Evolutionary conservation across 176 grass and related monocot genomes (phyloP).

Genomic region (Eragrostis curvula): DNA sequence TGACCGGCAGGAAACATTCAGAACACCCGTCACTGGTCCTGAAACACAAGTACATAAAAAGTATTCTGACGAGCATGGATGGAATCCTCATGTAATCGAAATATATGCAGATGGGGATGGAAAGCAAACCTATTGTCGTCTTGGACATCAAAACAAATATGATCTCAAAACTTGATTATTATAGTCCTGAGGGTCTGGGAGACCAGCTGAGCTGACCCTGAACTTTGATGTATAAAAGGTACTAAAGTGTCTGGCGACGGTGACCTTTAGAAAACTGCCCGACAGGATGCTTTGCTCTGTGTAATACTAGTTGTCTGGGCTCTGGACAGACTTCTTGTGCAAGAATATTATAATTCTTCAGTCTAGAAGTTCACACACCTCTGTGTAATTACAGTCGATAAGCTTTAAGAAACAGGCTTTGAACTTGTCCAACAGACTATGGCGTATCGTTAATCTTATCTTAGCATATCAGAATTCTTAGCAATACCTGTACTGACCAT

Average conservation of each 20-base stretch:
- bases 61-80: too few relatives aligned
- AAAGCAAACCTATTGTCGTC: not conserved
- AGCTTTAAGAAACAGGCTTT: not conserved
- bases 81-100: too few relatives aligned
- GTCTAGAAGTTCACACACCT: not conserved
- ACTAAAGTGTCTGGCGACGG: not conserved
- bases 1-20: not conserved
- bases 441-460: not conserved
- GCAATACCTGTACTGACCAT: not conserved
- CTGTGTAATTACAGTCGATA: not conserved
- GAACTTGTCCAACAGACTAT: not conserved
- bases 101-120: too few relatives aligned
- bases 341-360: not conserved
- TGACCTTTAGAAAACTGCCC: not conserved
- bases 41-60: not conserved
- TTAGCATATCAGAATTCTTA: not conserved
- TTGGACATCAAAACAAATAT: constrained; percentile 2
- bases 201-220: not conserved
- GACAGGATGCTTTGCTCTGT: not conserved
- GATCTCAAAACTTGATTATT: not conserved
- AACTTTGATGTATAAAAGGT: not conserved
- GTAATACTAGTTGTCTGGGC: not conserved
- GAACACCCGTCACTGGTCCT: constrained; percentile 8
- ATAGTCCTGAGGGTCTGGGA: not conserved
- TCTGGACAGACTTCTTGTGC: not conserved